Conservation (phyloP, 345 rosid species). For the Dovyalis caffra region DNA sequence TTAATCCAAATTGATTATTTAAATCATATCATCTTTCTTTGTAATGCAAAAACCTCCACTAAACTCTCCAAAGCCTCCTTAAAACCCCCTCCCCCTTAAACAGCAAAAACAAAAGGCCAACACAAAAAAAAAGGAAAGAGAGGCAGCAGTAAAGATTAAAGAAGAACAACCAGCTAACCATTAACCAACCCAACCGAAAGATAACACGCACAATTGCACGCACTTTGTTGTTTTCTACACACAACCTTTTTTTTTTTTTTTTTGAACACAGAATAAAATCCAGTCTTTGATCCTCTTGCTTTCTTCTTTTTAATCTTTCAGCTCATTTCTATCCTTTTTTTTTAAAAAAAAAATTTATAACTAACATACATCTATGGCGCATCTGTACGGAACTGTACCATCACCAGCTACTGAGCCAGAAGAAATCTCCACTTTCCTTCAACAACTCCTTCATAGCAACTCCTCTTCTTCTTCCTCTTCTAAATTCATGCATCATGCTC, state of each 20-base stretch:
- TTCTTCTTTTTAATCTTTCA: neutral
- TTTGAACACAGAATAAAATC: no score
- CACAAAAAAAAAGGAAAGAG: neutral
- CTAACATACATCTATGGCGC: conserved; percentile 40
- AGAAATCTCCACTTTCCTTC: conserved; percentile 48
- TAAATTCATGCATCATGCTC: conserved; percentile 21
- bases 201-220: no score
- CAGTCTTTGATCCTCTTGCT: no score
- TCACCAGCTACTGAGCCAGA: conserved; percentile 41
- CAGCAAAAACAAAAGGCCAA: neutral
- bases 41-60: neutral
- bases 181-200: neutral
- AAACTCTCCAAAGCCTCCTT: neutral
- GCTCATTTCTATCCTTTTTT: no score
- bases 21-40: neutral
- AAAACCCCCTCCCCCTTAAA: neutral
- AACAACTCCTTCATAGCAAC: conserved; percentile 41
- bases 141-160: neutral
- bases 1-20: conserved; percentile 40
- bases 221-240: no score
- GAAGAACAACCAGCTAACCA: neutral
- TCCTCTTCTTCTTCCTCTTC: conserved; percentile 27
- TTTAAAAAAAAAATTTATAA: no score
- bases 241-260: no score
- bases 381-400: conserved; percentile 47